Conservation (phyloP, 1,284 basidiomycete species). For the Vanrija humicola region DNA sequence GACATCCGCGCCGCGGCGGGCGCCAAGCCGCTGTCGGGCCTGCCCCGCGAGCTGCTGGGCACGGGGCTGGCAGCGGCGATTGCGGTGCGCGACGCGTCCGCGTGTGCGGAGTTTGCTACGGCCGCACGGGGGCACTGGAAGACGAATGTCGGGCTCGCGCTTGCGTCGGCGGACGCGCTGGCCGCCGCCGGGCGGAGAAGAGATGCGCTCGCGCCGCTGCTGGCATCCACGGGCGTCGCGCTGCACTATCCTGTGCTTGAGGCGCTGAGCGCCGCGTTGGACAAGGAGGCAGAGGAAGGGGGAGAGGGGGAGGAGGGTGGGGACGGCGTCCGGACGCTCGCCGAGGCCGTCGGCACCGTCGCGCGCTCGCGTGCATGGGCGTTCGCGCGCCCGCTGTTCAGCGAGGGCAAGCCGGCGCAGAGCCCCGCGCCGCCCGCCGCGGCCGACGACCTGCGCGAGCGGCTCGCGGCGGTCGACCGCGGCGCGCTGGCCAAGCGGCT, state of each 20-base stretch:
- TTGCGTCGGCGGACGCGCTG: conserved; percentile 24
- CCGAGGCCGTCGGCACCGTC: conserved; percentile 1
- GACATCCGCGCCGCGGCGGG: conserved; percentile 8
- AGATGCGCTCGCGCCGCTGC: conserved; percentile 17
- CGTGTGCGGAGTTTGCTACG: conserved; percentile 22
- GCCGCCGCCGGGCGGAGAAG: conserved; percentile 8
- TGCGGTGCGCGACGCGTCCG: conserved; percentile 1
- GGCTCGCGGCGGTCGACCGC: not conserved
- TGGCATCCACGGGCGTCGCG: conserved; percentile 1
- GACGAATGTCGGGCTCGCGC: conserved; percentile 26
- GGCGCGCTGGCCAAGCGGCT: not conserved
- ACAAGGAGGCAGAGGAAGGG: not conserved
- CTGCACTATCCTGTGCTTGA: conserved; percentile 13
- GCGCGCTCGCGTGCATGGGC: conserved; percentile 11
- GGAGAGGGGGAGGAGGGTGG: not conserved
- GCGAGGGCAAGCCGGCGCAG: not conserved
- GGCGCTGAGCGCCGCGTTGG: not conserved
- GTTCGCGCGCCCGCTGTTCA: conserved; percentile 5
- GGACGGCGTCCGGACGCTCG: not conserved
- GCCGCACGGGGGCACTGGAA: conserved; percentile 28
- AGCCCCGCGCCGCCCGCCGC: not conserved
- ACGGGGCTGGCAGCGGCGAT: conserved; percentile 29
- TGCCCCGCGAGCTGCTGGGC: conserved; percentile 34
- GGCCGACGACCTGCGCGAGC: not conserved
- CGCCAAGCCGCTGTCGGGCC: conserved; percentile 8